Conservation (phyloP, 345 rosid genomes). For the Boechera divaricarpa region DNA sequence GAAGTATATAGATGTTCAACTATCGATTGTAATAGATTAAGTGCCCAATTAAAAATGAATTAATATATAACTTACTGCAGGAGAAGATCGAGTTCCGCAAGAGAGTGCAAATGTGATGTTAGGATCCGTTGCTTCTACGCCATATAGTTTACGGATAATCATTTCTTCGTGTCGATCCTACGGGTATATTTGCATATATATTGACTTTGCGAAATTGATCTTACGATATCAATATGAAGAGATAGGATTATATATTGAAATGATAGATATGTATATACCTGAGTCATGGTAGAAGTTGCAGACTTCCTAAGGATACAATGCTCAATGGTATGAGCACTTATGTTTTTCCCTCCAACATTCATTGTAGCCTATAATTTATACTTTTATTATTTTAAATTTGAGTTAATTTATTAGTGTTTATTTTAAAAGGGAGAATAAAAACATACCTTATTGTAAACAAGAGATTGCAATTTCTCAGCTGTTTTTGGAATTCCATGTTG, state of each 20-base stretch:
- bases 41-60: background rate
- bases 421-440: background rate
- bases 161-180: conserved; percentile 66
- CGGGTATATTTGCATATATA: conserved; percentile 12
- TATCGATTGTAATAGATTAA: background rate
- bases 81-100: conserved; percentile 91
- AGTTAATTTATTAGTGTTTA: conserved; percentile 14
- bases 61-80: conserved; percentile 62
- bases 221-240: background rate
- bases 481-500: conserved; percentile 83
- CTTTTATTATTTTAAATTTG: conserved; percentile 15
- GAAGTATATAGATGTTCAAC: background rate
- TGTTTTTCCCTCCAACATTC: conserved; percentile 77
- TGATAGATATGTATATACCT: conserved; percentile 46
- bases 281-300: conserved; percentile 50
- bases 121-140: conserved; percentile 65
- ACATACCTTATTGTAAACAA: conserved; percentile 54
- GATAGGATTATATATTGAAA: background rate
- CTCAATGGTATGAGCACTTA: conserved; percentile 85
- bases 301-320: conserved; percentile 73
- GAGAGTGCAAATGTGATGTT: conserved; percentile 84
- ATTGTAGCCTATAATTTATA: conserved; percentile 65
- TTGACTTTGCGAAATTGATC: background rate
- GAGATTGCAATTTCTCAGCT: conserved; percentile 69
- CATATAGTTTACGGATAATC: conserved; percentile 64